Evolutionary conservation across 2,329 filamentous ascomycete species (phyloP).

Genomic region (Zelopaecilomyces penicillatus): DNA sequence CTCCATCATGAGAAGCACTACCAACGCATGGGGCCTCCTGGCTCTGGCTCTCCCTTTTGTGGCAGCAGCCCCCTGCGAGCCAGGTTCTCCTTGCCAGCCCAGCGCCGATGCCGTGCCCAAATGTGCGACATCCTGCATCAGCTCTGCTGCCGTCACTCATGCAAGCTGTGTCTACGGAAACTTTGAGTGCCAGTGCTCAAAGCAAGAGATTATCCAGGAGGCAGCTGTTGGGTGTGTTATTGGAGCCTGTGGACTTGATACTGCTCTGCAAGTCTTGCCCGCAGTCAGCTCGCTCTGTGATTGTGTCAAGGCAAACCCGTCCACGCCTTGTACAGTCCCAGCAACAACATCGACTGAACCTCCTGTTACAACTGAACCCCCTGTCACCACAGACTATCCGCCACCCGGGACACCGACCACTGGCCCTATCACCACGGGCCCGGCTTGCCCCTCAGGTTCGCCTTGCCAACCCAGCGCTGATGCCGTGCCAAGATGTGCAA

Average conservation of each 20-base stretch:
- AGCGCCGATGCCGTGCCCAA: constrained; percentile 15
- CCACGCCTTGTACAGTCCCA: constrained; percentile 11
- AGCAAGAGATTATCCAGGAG: constrained; percentile 13
- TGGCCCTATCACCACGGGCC: neutral
- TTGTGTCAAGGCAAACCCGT: constrained; percentile 17
- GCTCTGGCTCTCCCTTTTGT: constrained; percentile 13
- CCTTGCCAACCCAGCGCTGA: constrained; percentile 9
- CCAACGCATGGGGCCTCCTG: constrained; percentile 10
- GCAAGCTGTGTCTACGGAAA: constrained; percentile 15
- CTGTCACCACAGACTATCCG: neutral
- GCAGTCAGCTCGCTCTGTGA: constrained; percentile 15
- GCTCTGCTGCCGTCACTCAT: constrained; percentile 16
- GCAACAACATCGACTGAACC: constrained; percentile 3
- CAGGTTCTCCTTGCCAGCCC: constrained; percentile 16
- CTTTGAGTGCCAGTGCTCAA: constrained; percentile 18
- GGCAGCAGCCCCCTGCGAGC: constrained; percentile 11
- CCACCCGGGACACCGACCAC: constrained; percentile 2
- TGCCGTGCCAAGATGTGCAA: constrained; percentile 11
- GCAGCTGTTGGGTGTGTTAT: constrained; percentile 15
- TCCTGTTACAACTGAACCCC: neutral
- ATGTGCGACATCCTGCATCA: constrained; percentile 18
- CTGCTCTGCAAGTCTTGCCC: constrained; percentile 10
- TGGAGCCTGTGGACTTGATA: constrained; percentile 12
- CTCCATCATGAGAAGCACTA: constrained; percentile 8
- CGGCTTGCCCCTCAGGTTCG: constrained; percentile 2